Base-by-base conservation (phyloP, 495 filamentous ascomycete genomes). In the Cryomyces minteri region DNA sequence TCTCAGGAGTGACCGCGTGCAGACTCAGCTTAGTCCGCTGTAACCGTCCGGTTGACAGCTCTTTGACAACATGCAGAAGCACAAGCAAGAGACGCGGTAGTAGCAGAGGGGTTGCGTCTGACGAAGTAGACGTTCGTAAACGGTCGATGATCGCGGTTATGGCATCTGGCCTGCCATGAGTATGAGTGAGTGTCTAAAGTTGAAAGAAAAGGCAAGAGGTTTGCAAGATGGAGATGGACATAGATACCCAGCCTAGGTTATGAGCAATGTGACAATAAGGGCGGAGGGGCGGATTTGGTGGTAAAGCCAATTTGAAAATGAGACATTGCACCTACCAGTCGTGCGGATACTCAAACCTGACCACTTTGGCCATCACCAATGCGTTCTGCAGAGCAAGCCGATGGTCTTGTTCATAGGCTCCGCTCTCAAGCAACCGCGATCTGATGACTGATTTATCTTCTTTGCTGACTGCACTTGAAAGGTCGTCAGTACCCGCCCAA, bases 21-120 rank as follows among this genome's bases (percentile, higher is more conserved):
- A 98, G 67, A 29, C 72, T 78, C 0, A 74, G 67, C 50, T 84
- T 74, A 1, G 79, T 82, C 45, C 70, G 70, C 44, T 71, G 71
- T 39, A 95, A 56, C 25, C 85, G 73, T 2, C 79, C 86, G 4
- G 82, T 87, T 0, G 82, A 73, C 6, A 95, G 65, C 59, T 95
- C 90, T 63, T 95, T 96, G 50, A 94, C 74, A 40, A 92, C 77
- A 38, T 86, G 79, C 1, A 94, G 66, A 39, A 94, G 62, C 6
- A 93, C 78, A 37, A 82, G 67, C 41, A 95, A 71, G 14, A 77
- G 70, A 47, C 88, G 74, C 28, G 74, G 70, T 10, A 95, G 73
- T 44, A 72, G 68, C 7, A 78, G 47, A 1, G 65, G 65, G 53
- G 67, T 67, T 25, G 62, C 56, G 34, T 57, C 58, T 11, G 65